Base-by-base conservation (phyloP, 139 green algal species). In the Chlorella sp. region DNA sequence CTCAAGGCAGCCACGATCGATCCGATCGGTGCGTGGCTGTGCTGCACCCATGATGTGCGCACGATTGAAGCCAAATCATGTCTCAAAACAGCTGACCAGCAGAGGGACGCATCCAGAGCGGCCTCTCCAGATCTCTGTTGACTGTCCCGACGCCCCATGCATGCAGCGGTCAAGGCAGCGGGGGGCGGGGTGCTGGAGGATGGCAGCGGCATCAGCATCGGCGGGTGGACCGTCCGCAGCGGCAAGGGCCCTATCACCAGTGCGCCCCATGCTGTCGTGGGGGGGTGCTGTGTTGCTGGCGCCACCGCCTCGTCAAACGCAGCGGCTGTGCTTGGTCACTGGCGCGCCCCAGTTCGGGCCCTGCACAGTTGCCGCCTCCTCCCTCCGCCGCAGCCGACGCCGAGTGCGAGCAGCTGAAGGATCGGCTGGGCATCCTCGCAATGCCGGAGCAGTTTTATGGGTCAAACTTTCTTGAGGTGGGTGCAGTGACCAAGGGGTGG, bases 381-480 rank as follows among this genome's bases (percentile, higher is more conserved):
- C n/a, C n/a, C 29, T 58, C 2, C 8, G 3, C 35, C 33, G 59
- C 73, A 81, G 67, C 53, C 2, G 72, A 84, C 64, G 48, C 70
- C 14, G 33, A 73, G 23, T 27, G 79, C 33, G 73, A 82, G 41
- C 31, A 0, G 0, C 27, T 79, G 40, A 80, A 56, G 66, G 2
- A 68, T 15, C 31, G 65, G 23, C 67, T 86, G 3, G 79, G 72
- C n/a, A 69, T 84, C 5, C 77, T 86, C 8, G 82, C 83, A 1
- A 66, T 93, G 0, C 93, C 93, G 12, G 94, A 98, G 86, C 94
- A 97, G 83, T 79, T 94, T 27, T 97, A 96, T 74, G 80, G 77
- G 6, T 65, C 77, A 14, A 92, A 82, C 72, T 51, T 58, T 35
- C 80, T n/a, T n/a, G n/a, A n/a, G n/a, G n/a, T n/a, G n/a, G n/a